phyloP scores from a whole-genome alignment of 306 rosid genomes.

The Dryas octopetala region DNA sequence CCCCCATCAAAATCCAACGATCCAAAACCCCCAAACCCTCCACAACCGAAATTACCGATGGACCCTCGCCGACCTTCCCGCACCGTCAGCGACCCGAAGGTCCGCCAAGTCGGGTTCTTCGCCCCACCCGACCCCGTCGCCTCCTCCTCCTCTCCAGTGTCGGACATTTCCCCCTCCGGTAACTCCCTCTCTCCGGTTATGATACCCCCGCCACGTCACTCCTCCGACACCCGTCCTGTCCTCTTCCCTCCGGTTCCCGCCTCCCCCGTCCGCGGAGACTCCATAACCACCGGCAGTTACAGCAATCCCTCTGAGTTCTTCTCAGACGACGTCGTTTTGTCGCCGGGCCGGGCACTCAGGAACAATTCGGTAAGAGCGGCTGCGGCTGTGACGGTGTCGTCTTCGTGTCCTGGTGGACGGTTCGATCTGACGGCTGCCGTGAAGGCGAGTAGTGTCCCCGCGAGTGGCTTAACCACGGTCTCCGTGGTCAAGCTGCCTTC shows the following conservation, averaged over 20 bases:
- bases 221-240: constrained; percentile 40
- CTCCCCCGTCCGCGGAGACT: constrained; percentile 44
- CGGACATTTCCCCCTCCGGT: constrained; percentile 38
- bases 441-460: constrained; percentile 50
- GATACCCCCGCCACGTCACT: constrained; percentile 71
- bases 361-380: constrained; percentile 35
- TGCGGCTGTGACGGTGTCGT: constrained; percentile 40
- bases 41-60: constrained; percentile 38
- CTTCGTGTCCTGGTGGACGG: constrained; percentile 41
- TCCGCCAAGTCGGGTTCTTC: constrained; percentile 77
- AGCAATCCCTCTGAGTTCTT: constrained; percentile 45
- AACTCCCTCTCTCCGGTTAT: constrained; percentile 73
- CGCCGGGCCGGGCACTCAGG: constrained; percentile 40
- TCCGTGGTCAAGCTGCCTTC: constrained; percentile 33
- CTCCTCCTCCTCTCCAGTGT: constrained; percentile 31
- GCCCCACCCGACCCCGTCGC: constrained; percentile 43
- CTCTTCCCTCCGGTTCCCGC: constrained; percentile 16
- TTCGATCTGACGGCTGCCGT: constrained; percentile 37
- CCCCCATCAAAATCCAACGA: neutral
- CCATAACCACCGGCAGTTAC: constrained; percentile 43
- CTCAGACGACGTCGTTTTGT: constrained; percentile 32
- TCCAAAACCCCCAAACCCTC: constrained; percentile 13
- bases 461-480: constrained; percentile 57
- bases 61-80: constrained; percentile 60
- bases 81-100: constrained; percentile 54